Evolutionary conservation across 169 alveolate species (phyloP).

Genomic region (Cystoisospora suis): DNA sequence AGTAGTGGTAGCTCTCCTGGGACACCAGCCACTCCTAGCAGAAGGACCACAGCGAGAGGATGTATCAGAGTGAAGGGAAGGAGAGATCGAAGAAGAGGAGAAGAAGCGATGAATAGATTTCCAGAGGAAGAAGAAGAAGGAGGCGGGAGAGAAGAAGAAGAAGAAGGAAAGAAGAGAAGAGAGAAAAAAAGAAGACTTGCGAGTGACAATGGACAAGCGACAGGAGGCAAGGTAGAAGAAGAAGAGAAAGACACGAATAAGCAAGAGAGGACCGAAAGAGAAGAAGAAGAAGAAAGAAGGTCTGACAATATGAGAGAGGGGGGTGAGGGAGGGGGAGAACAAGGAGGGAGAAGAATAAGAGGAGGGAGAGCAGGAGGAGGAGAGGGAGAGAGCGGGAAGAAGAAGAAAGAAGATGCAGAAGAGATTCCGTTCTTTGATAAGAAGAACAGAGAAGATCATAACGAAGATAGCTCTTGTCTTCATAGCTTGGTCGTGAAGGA

Average conservation of each 20-base stretch:
- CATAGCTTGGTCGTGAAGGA: background rate
- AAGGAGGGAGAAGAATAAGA: background rate
- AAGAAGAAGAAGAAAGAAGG: background rate
- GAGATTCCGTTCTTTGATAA: background rate
- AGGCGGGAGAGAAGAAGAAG: background rate
- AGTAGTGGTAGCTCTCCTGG: too few relatives aligned
- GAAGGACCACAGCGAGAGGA: too few relatives aligned
- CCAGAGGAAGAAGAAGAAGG: background rate
- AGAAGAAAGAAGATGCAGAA: background rate
- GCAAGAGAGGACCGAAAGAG: background rate
- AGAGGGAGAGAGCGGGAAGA: background rate
- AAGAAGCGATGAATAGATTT: too few relatives aligned
- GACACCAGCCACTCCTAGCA: too few relatives aligned
- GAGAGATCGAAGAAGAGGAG: too few relatives aligned
- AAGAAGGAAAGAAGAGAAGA: background rate
- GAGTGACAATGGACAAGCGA: background rate
- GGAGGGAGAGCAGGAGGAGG: background rate
- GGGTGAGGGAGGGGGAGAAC: background rate
- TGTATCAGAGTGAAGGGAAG: too few relatives aligned
- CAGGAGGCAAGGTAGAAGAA: background rate
- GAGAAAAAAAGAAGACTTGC: background rate
- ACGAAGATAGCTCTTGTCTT: background rate
- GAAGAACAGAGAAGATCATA: background rate
- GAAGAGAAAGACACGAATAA: background rate
- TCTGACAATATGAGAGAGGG: background rate